Base-by-base conservation (phyloP, 306 rosid species). In the Pueraria montana region DNA sequence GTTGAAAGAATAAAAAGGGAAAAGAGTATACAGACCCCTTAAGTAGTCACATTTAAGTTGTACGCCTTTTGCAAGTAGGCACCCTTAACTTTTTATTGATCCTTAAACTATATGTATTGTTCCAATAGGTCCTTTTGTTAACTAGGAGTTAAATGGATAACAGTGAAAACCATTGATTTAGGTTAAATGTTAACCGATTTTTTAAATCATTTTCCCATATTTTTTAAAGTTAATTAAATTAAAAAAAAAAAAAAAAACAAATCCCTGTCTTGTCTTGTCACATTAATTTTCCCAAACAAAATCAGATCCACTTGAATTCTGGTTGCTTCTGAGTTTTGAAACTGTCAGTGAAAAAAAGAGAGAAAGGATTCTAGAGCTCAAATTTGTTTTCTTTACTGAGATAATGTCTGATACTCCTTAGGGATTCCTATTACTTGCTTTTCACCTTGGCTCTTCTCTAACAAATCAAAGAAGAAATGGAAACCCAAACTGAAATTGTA, bases 281-380 rank as follows among this genome's bases (percentile, higher is more conserved):
- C 63, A 23, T 56, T 56, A 56, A 21, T 56, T 56, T 56, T 56
- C 63, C 30, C 30, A 56, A 56, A 56, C 63, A 56, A 56, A 53
- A 56, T 18, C 13, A 55, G 5, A 55, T 55, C 62, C 27, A 55
- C 27, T 56, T 56, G 30, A 56, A 20, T 21, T 56, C 30, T 56
- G 63, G 14, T 20, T 56, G 63, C 63, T 56, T 56, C 27, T 10
- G 12, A 20, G 14, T 56, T 56, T 56, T 9, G 21, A 56, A 56
- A 20, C 13, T 56, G 30, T 21, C 16, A 20, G 30, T 56, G 18
- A 18, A 53, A 56, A 16, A 16, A 5, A 17, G 5, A 34, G 40
- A 21, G 11, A 20, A 21, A 9, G 63, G 27, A 56, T 21, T 56
- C 30, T 21, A 21, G 30, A 20, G 16, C 63, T 55, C 62, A n/a